Base-by-base conservation (phyloP, 2,329 filamentous ascomycete species). In the Microthyrium microscopicum region DNA sequence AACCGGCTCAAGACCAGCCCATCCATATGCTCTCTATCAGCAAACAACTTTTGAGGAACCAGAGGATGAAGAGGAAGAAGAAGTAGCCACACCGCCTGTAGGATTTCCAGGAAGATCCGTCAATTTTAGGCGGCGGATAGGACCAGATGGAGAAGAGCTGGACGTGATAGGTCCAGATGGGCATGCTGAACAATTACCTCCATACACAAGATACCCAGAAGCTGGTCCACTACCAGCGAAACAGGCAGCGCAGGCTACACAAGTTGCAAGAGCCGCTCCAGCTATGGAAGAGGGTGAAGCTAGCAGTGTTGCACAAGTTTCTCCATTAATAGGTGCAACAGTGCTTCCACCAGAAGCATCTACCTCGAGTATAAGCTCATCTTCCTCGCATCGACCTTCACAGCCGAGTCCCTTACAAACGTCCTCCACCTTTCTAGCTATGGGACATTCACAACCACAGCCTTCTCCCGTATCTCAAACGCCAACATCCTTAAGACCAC, bases 151-250 rank as follows among this genome's bases (percentile, higher is more conserved):
- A 33, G 83, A 93, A 55, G 85, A 93, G 44, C 82, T 77, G 29
- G 84, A 85, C 50, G 71, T 94, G 34, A 77, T 94, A 33, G 84
- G 84, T 2, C 80, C 79, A 1, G 73, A 92, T 46, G 85, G 85
- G 1, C 84, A 94, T 49, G 77, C 79, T 2, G 87, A 95, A 54
- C 82, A 92, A 52, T 60, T 94, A 13, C 87, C 87, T 9, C 87
- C 87, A 1, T 95, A 95, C 50, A 81, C 82, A 11, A 68, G 83
- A 51, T 94, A 91, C 53, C 82, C 85, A 3, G 80, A 91, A 33
- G 77, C 82, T 36, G 61, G 75, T 17, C 18, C 31, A 6, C 21
- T 18, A 11, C n/a, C n/a, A n/a, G n/a, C 22, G 12, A n/a, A n/a
- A n/a, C n/a, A n/a, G n/a, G n/a, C n/a, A n/a, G n/a, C n/a, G 15